A percentile compares a stretch with the other conserved stretches of the same genome.
These are phyloP conservation scores for Penicillium paxilli DNA, from an alignment of 495 filamentous ascomycete species.

Conservation along the genomic window DNA sequence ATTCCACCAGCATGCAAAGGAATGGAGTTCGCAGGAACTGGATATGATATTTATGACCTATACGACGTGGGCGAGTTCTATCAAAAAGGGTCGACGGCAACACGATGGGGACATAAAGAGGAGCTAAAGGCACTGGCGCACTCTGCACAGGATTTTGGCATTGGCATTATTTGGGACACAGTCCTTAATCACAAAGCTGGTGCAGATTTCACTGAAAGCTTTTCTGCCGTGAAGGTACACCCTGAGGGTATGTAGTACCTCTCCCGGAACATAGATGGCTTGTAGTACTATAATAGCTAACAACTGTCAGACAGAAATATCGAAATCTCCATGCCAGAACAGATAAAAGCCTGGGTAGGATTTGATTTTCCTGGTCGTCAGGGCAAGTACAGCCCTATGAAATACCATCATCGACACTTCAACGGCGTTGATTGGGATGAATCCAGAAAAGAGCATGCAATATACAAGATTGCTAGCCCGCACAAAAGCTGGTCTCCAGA, in stretches of 20 bases:
- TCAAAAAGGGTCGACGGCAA: conserved; percentile 62
- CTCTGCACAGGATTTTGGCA: conserved; percentile 48
- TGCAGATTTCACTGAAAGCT: conserved; percentile 62
- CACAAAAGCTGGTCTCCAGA: conserved; percentile 64
- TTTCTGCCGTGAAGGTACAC: conserved; percentile 61
- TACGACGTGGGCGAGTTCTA: conserved; percentile 78
- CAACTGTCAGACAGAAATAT: conserved; percentile 50
- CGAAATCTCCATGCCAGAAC: conserved; percentile 53
- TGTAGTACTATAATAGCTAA: not conserved
- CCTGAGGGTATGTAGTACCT: conserved; percentile 36
- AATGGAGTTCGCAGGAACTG: conserved; percentile 59
- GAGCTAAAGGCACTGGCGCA: conserved; percentile 55
- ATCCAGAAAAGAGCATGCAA: conserved; percentile 52
- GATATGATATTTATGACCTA: conserved; percentile 75
- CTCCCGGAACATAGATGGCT: too few relatives aligned
- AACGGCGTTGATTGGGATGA: conserved; percentile 68
- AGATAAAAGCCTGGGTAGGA: conserved; percentile 67
- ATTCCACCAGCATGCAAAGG: conserved; percentile 75
- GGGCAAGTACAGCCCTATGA: conserved; percentile 57
- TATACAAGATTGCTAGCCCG: conserved; percentile 66
- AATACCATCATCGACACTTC: conserved; percentile 70
- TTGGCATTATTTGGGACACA: conserved; percentile 71
- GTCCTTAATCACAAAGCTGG: conserved; percentile 78
- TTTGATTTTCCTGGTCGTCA: conserved; percentile 66
- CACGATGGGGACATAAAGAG: conserved; percentile 70